Conservation (phyloP, 2,329 filamentous ascomycete species). For the Exserohilum turcica region DNA sequence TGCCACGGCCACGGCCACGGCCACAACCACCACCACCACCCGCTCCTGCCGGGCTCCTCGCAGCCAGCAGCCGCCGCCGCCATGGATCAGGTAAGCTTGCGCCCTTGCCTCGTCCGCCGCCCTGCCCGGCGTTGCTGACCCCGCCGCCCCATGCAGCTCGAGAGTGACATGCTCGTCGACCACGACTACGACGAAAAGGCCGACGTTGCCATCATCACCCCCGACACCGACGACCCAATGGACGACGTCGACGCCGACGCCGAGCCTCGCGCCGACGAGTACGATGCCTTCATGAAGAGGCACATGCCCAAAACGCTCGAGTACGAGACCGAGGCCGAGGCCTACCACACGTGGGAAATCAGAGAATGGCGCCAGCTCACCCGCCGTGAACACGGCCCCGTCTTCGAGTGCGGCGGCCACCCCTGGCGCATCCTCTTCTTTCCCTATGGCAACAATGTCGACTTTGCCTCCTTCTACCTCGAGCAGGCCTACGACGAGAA, state of each 20-base stretch:
- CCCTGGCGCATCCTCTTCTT: conserved; percentile 98
- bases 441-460: conserved; percentile 91
- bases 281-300: conserved; percentile 82
- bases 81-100: conserved; percentile 49
- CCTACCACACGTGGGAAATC: conserved; percentile 83
- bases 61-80: conserved; percentile 13
- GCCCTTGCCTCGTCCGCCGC: conserved; percentile 4
- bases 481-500: conserved; percentile 87
- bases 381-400: conserved; percentile 84
- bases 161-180: conserved; percentile 68
- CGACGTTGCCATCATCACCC: conserved; percentile 66
- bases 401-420: conserved; percentile 82
- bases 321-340: conserved; percentile 77
- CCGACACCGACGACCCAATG: conserved; percentile 64
- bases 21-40: conserved; percentile 15
- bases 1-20: background rate
- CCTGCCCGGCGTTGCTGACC: conserved; percentile 14
- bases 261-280: conserved; percentile 63
- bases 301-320: conserved; percentile 79
- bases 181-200: conserved; percentile 66
- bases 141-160: conserved; percentile 52
- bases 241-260: conserved; percentile 59
- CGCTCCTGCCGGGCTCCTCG: conserved; percentile 17
- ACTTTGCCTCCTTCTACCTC: conserved; percentile 92
- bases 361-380: conserved; percentile 76